Base-by-base conservation (phyloP, 768 basidiomycete species). In the Clathrus columnatus region DNA sequence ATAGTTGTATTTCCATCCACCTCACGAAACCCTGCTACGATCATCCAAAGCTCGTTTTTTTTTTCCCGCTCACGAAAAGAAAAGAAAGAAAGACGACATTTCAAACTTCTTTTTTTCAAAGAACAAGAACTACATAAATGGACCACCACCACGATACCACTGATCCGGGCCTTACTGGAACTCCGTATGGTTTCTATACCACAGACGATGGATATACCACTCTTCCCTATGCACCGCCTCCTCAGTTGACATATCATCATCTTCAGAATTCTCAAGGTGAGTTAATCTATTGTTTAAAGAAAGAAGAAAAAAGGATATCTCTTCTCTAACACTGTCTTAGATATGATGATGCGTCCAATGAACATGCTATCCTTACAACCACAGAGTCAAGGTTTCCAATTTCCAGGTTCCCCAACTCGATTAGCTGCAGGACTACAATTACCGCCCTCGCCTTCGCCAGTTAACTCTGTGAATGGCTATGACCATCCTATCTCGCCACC, bases 401-500 rank as follows among this genome's bases (percentile, higher is more conserved):
- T 26, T 20, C 32, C 75, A 66, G 76, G 73, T 70, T 76, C 80
- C 69, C 80, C 79, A 74, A 72, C 85, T 74, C 86, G 87, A 84
- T 84, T 69, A 70, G 70, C 76, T 79, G 74, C 85, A 82, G 77
- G 84, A 11, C 50, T 43, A 26, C 50, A 57, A 27, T 36, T 51
- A 16, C 56, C 50, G 10, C 56, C 56, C 21, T 69, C 72, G 59
- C 68, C 87, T 62, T 85, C 88, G 66, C 84, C 87, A 66, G 83
- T 83, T 63, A 80, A 83, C 62, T 84, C 84, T 60, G 81, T 85
- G 70, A 79, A 84, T 73, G 79, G 86, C 72, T 89, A 90, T 71
- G 86, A 87, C 73, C 54, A 55, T 20, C 83, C 87, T 68, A 74
- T 89, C 64, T 88, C 87, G 55, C 88, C 88, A 68, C 86, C 85